A percentile compares a stretch with the other conserved stretches of the same genome.
phyloP scores from a whole-genome alignment of 305 asterid genomes.

The Striga hermonthica region DNA sequence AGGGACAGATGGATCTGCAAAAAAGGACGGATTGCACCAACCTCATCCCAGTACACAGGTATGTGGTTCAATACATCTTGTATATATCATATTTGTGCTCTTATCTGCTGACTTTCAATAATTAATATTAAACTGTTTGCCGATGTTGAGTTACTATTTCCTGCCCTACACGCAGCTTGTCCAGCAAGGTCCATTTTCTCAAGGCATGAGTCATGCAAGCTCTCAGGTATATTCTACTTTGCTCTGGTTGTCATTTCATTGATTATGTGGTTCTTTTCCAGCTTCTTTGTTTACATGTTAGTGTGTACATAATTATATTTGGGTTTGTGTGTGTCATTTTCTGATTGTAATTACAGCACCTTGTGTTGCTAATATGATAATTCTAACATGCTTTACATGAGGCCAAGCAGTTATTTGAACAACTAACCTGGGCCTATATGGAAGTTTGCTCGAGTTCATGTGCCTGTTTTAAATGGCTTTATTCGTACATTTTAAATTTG shows the following conservation, averaged over 20 bases:
- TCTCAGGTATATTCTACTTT: slow-evolving; percentile 49
- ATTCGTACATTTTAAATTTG: neutral
- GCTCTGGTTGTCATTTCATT: slow-evolving; percentile 20
- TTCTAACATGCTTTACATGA: too few relatives aligned
- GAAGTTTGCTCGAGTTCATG: neutral
- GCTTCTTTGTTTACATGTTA: neutral
- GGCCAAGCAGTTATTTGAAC: too few relatives aligned
- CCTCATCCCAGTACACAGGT: slow-evolving; percentile 51
- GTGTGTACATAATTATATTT: neutral
- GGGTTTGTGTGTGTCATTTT: too few relatives aligned
- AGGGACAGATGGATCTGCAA: slow-evolving; percentile 52
- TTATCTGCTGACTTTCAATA: neutral
- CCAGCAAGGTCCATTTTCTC: slow-evolving; percentile 44
- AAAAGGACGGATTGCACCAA: slow-evolving; percentile 45
- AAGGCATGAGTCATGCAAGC: slow-evolving; percentile 65
- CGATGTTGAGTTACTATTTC: neutral
- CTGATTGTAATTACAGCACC: neutral
- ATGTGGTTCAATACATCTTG: neutral
- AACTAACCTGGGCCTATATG: too few relatives aligned
- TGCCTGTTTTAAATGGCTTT: neutral
- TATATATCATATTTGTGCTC: neutral
- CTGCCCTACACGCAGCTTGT: slow-evolving; percentile 26
- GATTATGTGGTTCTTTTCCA: neutral
- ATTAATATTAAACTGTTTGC: too few relatives aligned
- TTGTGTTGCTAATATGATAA: neutral